phyloP scores from a whole-genome alignment of 768 basidiomycete genomes.

The Tephrocybe sp. region DNA sequence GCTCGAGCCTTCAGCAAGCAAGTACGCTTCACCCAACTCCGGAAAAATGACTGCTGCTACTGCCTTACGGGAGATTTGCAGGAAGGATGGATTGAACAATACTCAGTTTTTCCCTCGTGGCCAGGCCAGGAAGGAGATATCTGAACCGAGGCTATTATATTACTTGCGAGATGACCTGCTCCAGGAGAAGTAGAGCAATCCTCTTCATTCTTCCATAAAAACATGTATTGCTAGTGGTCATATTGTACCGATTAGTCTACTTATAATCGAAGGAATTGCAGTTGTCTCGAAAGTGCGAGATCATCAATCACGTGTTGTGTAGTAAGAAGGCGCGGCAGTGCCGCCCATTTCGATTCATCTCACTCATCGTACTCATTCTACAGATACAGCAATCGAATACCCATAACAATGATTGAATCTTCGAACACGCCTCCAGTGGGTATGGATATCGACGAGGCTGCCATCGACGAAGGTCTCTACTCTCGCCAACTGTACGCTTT shows the following conservation, averaged over 20 bases:
- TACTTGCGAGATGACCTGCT: slow-evolving; percentile 4
- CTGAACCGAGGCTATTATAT: neutral
- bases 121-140: neutral
- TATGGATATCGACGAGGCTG: slow-evolving; percentile 86
- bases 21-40: neutral
- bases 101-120: neutral
- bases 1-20: slow-evolving; percentile 7
- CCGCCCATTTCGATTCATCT: neutral
- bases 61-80: slow-evolving; percentile 6
- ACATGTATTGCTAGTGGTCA: no score
- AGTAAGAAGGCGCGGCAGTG: slow-evolving; percentile 9
- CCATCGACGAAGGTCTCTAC: slow-evolving; percentile 92
- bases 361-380: slow-evolving; percentile 16
- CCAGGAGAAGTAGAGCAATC: neutral
- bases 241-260: no score
- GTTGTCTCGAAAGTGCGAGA: slow-evolving; percentile 13
- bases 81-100: neutral
- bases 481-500: slow-evolving; percentile 83
- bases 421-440: slow-evolving; percentile 42
- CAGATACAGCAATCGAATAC: slow-evolving; percentile 13
- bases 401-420: slow-evolving; percentile 34
- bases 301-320: slow-evolving; percentile 21
- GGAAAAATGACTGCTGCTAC: neutral
- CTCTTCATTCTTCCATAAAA: no score
- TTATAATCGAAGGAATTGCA: no score